Base-by-base conservation (phyloP, 2,329 filamentous ascomycete genomes). In the Pseudodiploospora longispora region DNA sequence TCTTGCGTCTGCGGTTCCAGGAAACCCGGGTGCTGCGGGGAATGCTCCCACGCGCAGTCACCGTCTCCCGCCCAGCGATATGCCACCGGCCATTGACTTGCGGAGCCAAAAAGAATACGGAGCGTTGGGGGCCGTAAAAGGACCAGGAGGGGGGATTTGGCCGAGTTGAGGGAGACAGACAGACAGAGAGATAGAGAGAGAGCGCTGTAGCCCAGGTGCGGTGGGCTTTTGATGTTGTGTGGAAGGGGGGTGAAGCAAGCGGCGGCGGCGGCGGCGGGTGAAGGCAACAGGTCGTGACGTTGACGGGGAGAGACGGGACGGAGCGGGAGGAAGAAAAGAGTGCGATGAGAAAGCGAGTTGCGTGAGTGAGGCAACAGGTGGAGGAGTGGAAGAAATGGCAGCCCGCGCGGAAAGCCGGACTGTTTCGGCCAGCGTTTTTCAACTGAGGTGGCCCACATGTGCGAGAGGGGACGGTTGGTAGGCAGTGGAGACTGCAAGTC, bases 31-130 rank as follows among this genome's bases (percentile, higher is more conserved):
- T 71, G 70, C 70, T 75, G 74, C 74, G 74, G 74, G 74, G 70
- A 73, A 71, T 57, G 63, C 64, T 74, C 72, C 72, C 74, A 71
- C 71, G 69, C 72, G 74, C 71, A 74, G 72, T 70, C 71, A 72
- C 72, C 70, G 70, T 64, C 64, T 19, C 59, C 62, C 65, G 62
- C 58, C 69, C 78, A 79, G 62, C 70, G 68, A 65, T 19, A 71
- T 71, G 66, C 71, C 65, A 63, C 69, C 67, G 72, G 70, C 71
- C 76, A 80, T 80, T 74, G 72, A 69, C 72, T 59, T 62, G 46
- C 48, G 49, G 51, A 47, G 47, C 19, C 19, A 19, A 19, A 19
- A 19, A 19, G 19, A 19, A 19, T 19, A 19, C 19, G 19, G 19
- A 19, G 19, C 19, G 19, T 19, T 19, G 19, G 19, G 19, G 19